A percentile compares a stretch with the other conserved stretches of the same genome.
These are phyloP conservation scores for Dipteronia sinensis DNA, from an alignment of 345 rosid genomes.

Conservation along the genomic window DNA sequence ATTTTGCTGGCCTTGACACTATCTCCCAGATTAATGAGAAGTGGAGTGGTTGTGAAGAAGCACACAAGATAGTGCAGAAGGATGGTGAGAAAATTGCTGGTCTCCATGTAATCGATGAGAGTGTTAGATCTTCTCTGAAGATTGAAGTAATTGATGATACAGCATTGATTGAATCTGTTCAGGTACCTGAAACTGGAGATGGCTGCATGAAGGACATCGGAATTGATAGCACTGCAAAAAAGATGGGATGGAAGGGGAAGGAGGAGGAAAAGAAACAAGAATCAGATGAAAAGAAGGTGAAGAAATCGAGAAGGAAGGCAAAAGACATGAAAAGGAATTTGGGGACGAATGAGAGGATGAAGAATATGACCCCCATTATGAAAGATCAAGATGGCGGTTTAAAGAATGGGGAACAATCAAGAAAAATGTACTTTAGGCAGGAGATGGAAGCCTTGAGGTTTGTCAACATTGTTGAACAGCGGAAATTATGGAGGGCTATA, in stretches of 20 bases:
- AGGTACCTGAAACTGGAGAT: neutral
- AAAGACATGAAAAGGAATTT: slow-evolving; percentile 26
- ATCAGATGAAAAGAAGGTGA: slow-evolving; percentile 45
- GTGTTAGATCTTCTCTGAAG: slow-evolving; percentile 48
- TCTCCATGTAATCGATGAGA: slow-evolving; percentile 29
- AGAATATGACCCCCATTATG: slow-evolving; percentile 23
- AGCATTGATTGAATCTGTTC: slow-evolving; percentile 56
- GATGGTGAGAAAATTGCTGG: slow-evolving; percentile 29
- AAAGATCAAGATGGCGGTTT: slow-evolving; percentile 23
- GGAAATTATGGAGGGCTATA: slow-evolving; percentile 59
- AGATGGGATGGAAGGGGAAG: slow-evolving; percentile 35
- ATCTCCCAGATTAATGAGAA: slow-evolving; percentile 25
- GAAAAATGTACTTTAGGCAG: slow-evolving; percentile 50
- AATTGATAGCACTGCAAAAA: slow-evolving; percentile 24
- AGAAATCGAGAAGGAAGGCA: slow-evolving; percentile 41
- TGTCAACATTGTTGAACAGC: slow-evolving; percentile 54
- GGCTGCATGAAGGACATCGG: slow-evolving; percentile 14
- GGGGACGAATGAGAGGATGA: slow-evolving; percentile 7
- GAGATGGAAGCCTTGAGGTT: slow-evolving; percentile 81
- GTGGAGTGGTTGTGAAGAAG: slow-evolving; percentile 19
- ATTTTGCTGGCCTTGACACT: slow-evolving; percentile 15
- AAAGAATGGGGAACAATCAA: slow-evolving; percentile 16
- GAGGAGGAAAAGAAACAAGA: slow-evolving; percentile 40
- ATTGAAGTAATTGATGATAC: slow-evolving; percentile 75
- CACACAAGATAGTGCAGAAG: slow-evolving; percentile 18